phyloP scores from a whole-genome alignment of 345 rosid species.

The Salix caprea region DNA sequence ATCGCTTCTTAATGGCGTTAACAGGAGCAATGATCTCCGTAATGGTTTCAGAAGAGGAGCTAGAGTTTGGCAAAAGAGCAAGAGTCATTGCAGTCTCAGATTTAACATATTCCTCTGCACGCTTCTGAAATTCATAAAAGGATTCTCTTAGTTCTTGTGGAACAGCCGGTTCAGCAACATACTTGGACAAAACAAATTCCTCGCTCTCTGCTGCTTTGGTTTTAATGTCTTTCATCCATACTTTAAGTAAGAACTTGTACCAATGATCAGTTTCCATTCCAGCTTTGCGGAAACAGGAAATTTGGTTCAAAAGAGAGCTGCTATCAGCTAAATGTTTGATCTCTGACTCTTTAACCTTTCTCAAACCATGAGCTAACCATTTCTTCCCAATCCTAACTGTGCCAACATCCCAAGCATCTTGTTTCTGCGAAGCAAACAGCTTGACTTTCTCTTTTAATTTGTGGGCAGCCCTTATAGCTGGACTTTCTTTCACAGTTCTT shows the following conservation, averaged over 20 bases:
- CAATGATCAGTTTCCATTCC: slow-evolving; percentile 96
- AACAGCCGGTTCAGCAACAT: slow-evolving; percentile 64
- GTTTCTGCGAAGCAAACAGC: slow-evolving; percentile 64
- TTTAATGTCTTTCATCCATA: slow-evolving; percentile 69
- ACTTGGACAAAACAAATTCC: slow-evolving; percentile 62
- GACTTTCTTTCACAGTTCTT: slow-evolving; percentile 54
- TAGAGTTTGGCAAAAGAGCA: slow-evolving; percentile 53
- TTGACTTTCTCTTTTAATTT: slow-evolving; percentile 79
- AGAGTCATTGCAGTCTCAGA: slow-evolving; percentile 63
- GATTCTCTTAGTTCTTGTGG: slow-evolving; percentile 77
- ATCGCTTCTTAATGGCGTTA: slow-evolving; percentile 62
- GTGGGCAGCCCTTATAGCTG: slow-evolving; percentile 68
- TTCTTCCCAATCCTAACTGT: slow-evolving; percentile 74
- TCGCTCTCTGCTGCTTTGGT: slow-evolving; percentile 47
- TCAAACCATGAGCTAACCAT: slow-evolving; percentile 86
- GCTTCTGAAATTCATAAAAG: slow-evolving; percentile 58
- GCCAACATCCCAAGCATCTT: slow-evolving; percentile 77
- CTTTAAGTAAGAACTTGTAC: slow-evolving; percentile 64
- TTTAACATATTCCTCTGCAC: slow-evolving; percentile 59
- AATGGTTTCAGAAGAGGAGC: slow-evolving; percentile 26
- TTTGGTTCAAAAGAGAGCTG: slow-evolving; percentile 58
- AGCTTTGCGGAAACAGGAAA: slow-evolving; percentile 64
- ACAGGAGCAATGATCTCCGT: slow-evolving; percentile 66
- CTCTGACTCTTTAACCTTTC: slow-evolving; percentile 90
- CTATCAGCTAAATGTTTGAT: slow-evolving; percentile 67